These are phyloP conservation scores for Thelonectria discophora DNA, from an alignment of 2,329 filamentous ascomycete genomes.

Conservation along the genomic window DNA sequence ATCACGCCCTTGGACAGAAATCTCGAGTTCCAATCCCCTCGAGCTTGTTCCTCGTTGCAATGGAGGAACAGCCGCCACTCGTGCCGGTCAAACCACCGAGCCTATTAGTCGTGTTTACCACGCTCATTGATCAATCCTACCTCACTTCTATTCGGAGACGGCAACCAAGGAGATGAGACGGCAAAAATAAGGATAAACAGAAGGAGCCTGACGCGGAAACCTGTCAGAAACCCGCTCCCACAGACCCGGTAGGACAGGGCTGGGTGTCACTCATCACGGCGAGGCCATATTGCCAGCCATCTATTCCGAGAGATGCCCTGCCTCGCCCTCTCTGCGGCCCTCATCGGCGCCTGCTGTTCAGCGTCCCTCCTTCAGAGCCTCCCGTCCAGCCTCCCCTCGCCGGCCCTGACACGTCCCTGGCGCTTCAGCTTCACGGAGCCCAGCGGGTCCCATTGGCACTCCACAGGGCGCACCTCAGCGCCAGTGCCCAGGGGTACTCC, in stretches of 20 bases:
- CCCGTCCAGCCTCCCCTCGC: conserved; percentile 15
- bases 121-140: neutral
- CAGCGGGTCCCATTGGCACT: conserved; percentile 22
- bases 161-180: conserved; percentile 8
- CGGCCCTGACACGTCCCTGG: conserved; percentile 34
- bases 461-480: conserved; percentile 43
- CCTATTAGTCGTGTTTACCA: neutral
- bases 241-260: conserved; percentile 1
- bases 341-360: conserved; percentile 1
- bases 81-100: neutral
- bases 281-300: conserved; percentile 12
- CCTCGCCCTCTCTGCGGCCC: neutral
- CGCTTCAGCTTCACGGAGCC: conserved; percentile 25
- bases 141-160: conserved; percentile 13
- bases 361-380: conserved; percentile 11
- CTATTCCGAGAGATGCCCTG: conserved; percentile 1
- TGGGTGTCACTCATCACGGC: neutral
- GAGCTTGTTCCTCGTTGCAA: conserved; percentile 7
- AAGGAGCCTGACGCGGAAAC: conserved; percentile 5
- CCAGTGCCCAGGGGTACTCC: conserved; percentile 40
- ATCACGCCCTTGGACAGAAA: neutral
- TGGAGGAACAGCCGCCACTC: conserved; percentile 4
- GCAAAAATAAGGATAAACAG: neutral
- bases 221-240: conserved; percentile 6
- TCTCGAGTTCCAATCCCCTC: conserved; percentile 3